Percentiles rank a stretch among this genome's conserved stretches.
These are phyloP conservation scores for Macadamia integrifolia DNA, from an alignment of 164 flowering plant genomes.

Conservation along the genomic window DNA sequence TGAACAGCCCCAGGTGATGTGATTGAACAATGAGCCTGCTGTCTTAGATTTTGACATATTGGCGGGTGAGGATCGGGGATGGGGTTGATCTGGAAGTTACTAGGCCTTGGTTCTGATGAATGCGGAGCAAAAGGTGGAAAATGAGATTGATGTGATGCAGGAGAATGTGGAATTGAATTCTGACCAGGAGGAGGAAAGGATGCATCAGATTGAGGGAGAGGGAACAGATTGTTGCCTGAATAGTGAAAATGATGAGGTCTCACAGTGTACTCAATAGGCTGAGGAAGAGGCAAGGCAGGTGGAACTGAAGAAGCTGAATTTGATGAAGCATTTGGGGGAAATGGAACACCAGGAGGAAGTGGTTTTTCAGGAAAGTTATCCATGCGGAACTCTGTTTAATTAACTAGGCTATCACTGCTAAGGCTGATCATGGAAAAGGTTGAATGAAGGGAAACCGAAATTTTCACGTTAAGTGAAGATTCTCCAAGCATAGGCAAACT, in stretches of 20 bases:
- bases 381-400: not conserved
- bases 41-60: conserved; percentile 8
- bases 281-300: conserved; percentile 2
- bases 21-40: not conserved
- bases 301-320: conserved; percentile 4
- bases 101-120: not conserved
- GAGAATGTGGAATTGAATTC: conserved; percentile 9
- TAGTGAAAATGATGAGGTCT: conserved; percentile 5
- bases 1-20: conserved; percentile 2
- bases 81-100: not conserved
- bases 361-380: conserved; percentile 16
- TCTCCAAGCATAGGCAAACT: too few species aligned
- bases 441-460: not conserved
- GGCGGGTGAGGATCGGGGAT: conserved; percentile 10
- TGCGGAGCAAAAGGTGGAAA: conserved; percentile 6
- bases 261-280: conserved; percentile 1
- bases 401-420: too few species aligned
- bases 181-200: conserved; percentile 3
- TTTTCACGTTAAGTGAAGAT: too few species aligned
- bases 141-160: conserved; percentile 2
- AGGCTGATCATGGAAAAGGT: not conserved
- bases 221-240: conserved; percentile 10
- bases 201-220: conserved; percentile 12
- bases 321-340: conserved; percentile 9
- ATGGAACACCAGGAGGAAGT: conserved; percentile 20